Conservation (phyloP, 2,329 filamentous ascomycete genomes). For the Coniosporium tulheliwenetii region DNA sequence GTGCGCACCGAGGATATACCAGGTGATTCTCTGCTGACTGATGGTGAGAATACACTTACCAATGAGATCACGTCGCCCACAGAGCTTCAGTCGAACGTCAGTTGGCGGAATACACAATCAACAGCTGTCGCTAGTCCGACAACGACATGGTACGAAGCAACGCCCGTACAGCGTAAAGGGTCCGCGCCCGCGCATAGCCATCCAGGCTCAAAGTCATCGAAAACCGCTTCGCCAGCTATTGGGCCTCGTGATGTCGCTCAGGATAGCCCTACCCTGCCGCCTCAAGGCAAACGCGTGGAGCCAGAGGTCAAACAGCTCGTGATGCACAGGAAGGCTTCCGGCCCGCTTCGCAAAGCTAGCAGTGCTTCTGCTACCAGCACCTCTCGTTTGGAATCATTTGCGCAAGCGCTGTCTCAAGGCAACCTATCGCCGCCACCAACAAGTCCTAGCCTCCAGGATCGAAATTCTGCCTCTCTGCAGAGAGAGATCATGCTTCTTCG, state of each 20-base stretch:
- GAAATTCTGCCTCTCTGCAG: slow-evolving; percentile 38
- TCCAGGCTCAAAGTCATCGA: slow-evolving; percentile 26
- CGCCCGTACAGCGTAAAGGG: neutral
- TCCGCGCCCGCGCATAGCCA: slow-evolving; percentile 8
- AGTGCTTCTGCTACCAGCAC: slow-evolving; percentile 11
- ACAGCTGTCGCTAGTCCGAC: slow-evolving; percentile 23
- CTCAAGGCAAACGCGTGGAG: neutral
- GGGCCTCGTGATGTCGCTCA: slow-evolving; percentile 23
- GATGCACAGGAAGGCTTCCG: neutral
- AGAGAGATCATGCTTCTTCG: slow-evolving; percentile 60
- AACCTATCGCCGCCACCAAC: slow-evolving; percentile 3
- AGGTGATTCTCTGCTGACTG: slow-evolving; percentile 15
- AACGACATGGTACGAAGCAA: slow-evolving; percentile 5
- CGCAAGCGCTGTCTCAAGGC: slow-evolving; percentile 8
- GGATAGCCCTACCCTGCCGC: slow-evolving; percentile 47
- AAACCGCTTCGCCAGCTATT: slow-evolving; percentile 20
- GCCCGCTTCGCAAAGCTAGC: slow-evolving; percentile 2
- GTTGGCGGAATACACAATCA: slow-evolving; percentile 40
- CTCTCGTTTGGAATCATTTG: slow-evolving; percentile 18
- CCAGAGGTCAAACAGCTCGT: neutral
- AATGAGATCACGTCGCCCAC: slow-evolving; percentile 12
- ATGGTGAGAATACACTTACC: slow-evolving; percentile 10
- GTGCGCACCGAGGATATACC: slow-evolving; percentile 19
- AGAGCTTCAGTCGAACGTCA: slow-evolving; percentile 17
- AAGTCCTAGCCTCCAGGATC: slow-evolving; percentile 14